These are phyloP conservation scores for Thinopyrum elongatum DNA, from an alignment of 176 grass and related monocot genomes.

Conservation along the genomic window DNA sequence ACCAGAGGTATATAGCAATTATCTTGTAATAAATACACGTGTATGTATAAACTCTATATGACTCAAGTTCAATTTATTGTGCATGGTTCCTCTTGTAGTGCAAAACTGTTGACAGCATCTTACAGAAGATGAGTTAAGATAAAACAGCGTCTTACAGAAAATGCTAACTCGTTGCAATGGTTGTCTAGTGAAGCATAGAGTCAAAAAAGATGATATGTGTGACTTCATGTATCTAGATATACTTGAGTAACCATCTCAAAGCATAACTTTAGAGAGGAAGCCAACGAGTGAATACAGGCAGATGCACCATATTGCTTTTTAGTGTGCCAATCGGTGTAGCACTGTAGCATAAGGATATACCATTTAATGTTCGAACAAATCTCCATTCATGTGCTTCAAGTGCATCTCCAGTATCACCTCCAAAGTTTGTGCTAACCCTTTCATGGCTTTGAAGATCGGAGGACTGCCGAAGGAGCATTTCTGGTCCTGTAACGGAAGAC, in stretches of 20 bases:
- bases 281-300: conserved; percentile 15
- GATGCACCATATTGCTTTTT: conserved; percentile 4
- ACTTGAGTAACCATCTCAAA: conserved; percentile 22
- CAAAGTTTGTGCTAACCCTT: conserved; percentile 47
- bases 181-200: background rate
- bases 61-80: background rate
- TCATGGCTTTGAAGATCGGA: conserved; percentile 52
- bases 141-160: background rate
- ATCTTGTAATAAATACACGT: background rate
- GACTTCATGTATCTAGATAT: conserved; percentile 3
- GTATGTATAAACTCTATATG: conserved; percentile 4
- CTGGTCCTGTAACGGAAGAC: conserved; percentile 65
- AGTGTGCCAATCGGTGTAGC: background rate
- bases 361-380: conserved; percentile 85
- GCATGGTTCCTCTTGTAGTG: conserved; percentile 15
- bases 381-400: conserved; percentile 89
- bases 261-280: background rate
- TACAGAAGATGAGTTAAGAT: conserved; percentile 20
- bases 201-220: background rate
- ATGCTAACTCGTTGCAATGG: background rate
- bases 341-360: conserved; percentile 31
- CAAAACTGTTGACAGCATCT: background rate
- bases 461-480: conserved; percentile 76
- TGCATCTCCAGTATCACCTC: conserved; percentile 69
- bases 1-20: background rate